A percentile compares a stretch with the other conserved stretches of the same genome.
These are phyloP conservation scores for Batkoa obscura DNA, from an alignment of 371 early-diverging fungal species.

Conservation along the genomic window DNA sequence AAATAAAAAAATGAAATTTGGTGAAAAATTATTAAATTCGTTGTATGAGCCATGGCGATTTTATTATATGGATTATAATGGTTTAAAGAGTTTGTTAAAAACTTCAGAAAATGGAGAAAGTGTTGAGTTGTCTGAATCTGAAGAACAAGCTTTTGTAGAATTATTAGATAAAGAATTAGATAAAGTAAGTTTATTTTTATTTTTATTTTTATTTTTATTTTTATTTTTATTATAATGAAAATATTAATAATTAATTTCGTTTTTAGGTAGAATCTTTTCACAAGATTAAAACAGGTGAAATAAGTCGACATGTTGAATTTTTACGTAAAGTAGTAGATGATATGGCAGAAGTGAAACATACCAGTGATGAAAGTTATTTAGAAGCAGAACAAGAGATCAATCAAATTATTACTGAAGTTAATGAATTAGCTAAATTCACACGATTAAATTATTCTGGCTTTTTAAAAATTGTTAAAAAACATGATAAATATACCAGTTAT, in stretches of 20 bases:
- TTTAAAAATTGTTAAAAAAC: conserved; percentile 92
- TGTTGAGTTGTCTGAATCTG: conserved; percentile 37
- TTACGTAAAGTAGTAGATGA: conserved; percentile 18
- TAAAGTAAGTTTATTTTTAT: conserved; percentile 33
- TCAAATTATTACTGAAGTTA: conserved; percentile 68
- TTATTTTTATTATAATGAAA: no score
- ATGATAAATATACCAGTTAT: conserved; percentile 83
- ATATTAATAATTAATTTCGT: not conserved
- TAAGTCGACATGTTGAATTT: conserved; percentile 38
- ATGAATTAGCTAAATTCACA: conserved; percentile 76
- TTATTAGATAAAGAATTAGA: conserved; percentile 75
- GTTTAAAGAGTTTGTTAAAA: conserved; percentile 67
- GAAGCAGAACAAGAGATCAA: conserved; percentile 57
- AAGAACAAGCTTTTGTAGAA: conserved; percentile 77
- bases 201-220: no score
- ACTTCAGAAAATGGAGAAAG: conserved; percentile 9
- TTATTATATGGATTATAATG: conserved; percentile 84
- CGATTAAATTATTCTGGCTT: conserved; percentile 93
- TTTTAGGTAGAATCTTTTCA: conserved; percentile 70
- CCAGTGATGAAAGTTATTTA: conserved; percentile 29
- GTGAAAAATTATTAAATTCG: conserved; percentile 59
- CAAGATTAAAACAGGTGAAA: conserved; percentile 72
- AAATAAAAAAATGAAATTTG: conserved; percentile 70
- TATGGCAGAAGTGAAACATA: conserved; percentile 23
- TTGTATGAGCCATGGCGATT: conserved; percentile 76